Evolutionary conservation across 192 early-diverging fungal genomes (phyloP), one percentile per base, ranked within the genome.

Genomic region (Coemansia sp.): DNA sequence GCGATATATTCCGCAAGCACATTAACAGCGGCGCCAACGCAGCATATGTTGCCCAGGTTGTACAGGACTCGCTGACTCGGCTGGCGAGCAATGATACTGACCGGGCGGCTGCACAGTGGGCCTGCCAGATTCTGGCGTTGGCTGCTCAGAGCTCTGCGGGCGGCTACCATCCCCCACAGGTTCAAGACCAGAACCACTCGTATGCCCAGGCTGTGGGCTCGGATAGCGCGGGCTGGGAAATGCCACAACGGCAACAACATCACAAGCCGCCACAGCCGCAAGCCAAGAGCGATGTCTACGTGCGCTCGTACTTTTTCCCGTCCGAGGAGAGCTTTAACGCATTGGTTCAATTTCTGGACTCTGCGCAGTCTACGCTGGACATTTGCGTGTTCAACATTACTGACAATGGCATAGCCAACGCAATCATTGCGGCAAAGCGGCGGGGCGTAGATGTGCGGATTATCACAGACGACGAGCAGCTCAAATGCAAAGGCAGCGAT

Each of bases 381-480:
- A 83, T 87, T 38, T 87, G 86, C 60, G 87, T 91, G 12, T 91
- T 86, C 74, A 86, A 85, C 66, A 84, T 91, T 60, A 88, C 89
- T 2, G 88, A 89, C 64, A 86, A 91, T 56, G 86, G 87, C 49
- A 56, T 89, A 50, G 85, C 88, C 48, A 84, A 84, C 18, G 86
- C 84, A 21, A 76, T 91, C n/a, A 79, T 83, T 65, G 68, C 72
- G 11, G 87, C 87, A 31, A 82, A 83, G 59, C 57, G 78, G 59
- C 71, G 80, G 10, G 78, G 74, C 26, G 73, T 84, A 50, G 62
- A 84, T 10, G 78, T 91, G 56, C 85, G 87, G 47, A 91, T 91
- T 57, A 86, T 91, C 67, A 84, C 86, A 4, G 89, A 91, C 65
- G 86, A 86, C 59, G 85, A 86, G 23, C 82, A 86, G 81, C 79